Percentiles rank a stretch among this genome's conserved stretches.
Conservation (phyloP, 495 filamentous ascomycete species). For the Schizothecium vesticola region DNA sequence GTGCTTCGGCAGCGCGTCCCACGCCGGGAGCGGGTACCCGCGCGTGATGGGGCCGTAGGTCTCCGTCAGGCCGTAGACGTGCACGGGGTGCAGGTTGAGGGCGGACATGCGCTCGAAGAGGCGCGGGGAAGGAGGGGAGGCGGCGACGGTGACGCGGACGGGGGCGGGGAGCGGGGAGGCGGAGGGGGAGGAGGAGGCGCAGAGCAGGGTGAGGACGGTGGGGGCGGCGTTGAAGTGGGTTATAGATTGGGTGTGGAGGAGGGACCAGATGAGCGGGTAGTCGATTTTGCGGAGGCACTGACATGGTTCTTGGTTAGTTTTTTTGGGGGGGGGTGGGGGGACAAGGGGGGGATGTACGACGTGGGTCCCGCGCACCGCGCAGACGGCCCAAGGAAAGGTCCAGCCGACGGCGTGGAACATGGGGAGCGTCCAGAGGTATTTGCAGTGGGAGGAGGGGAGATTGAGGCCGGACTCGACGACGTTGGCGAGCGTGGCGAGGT, state of each 20-base stretch:
- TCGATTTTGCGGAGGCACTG: conserved; percentile 91
- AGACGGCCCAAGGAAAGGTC: conserved; percentile 86
- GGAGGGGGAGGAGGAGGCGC: conserved; percentile 62
- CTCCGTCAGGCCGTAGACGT: conserved; percentile 93
- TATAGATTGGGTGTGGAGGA: conserved; percentile 76
- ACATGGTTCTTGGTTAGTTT: too few relatives aligned
- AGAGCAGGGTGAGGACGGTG: conserved; percentile 92
- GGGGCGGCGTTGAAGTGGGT: conserved; percentile 96
- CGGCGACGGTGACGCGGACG: conserved; percentile 88
- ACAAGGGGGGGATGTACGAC: conserved; percentile 43
- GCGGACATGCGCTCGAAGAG: conserved; percentile 85
- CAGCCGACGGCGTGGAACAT: conserved; percentile 97
- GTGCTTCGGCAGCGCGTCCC: conserved; percentile 62
- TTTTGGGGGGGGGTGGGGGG: too few relatives aligned
- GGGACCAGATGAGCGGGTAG: conserved; percentile 83
- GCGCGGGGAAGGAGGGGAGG: conserved; percentile 79
- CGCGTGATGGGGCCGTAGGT: conserved; percentile 96
- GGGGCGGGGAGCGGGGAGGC: conserved; percentile 57
- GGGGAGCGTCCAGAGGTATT: conserved; percentile 87
- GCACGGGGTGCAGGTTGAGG: conserved; percentile 84
- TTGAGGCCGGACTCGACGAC: conserved; percentile 85
- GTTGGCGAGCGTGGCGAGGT: conserved; percentile 80
- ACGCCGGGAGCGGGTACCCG: conserved; percentile 77
- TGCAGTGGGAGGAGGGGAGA: conserved; percentile 57
- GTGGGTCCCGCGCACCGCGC: conserved; percentile 86